Evolutionary conservation across 2,329 filamentous ascomycete species (phyloP), one percentile per base, ranked within the genome.

Genomic region (Trichoderma semiorbis): DNA sequence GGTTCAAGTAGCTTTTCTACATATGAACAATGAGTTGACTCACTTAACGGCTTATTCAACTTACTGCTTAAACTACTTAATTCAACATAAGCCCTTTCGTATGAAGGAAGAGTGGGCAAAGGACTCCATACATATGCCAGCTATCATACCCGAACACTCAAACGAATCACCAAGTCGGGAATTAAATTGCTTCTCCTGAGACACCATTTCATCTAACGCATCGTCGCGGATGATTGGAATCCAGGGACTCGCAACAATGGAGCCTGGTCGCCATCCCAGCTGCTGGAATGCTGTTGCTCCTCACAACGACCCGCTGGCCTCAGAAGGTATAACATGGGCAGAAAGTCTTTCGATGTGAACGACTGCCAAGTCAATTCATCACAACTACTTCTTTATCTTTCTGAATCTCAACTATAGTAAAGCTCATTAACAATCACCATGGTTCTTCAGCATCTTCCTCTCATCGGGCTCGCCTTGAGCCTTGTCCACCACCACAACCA

Each of bases 201-300:
- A 61, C 24, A 70, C 6, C n/a, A 43, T 64, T 26, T 63, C 68
- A 55, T 64, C 5, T 8, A 32, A 34, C 28, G 32, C 16, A 18
- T 8, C 34, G 26, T 43, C 43, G 26, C 1, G 21, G 30, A 47
- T 24, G 39, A 53, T 39, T 63, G 70, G 57, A 68, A 63, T 72
- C 16, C 28, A 43, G 47, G 14, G n/a, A 4, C 24, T 12, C 43
- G 50, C 55, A 57, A 63, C 55, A 69, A 69, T 61, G 8, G 21
- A 10, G 8, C 21, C 21, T 30, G 21, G 28, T 63, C 55, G 65
- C 57, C 36, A 24, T 53, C 73, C 55, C 68, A 71, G 63, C 70
- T 55, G 72, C 72, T 78, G 79, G 79, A 80, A 81, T 80, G 79
- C 7, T 72, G 77, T 79, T 78, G 77, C 79, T 80, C 77, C 76